Evolutionary conservation across 768 basidiomycete genomes (phyloP), one percentile per base, ranked within the genome.

Genomic region (Peribolospora kevripleyi): DNA sequence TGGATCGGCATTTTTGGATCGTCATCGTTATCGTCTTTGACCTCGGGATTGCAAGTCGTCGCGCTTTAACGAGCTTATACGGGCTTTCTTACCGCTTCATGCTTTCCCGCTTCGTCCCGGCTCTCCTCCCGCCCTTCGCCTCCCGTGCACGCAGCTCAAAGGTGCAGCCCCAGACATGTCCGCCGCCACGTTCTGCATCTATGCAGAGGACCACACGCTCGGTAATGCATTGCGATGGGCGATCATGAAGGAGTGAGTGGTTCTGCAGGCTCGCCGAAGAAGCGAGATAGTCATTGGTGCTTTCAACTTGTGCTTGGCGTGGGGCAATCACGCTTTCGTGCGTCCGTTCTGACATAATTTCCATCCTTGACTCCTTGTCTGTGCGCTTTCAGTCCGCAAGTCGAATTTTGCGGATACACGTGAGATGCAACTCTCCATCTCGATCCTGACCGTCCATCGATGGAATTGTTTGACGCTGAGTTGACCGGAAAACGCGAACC

Each of bases 341-440:
- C 13, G 43, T 45, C n/a, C 42, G 37, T 37, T 38, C 11, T 36
- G 40, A 14, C 6, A 11, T 42, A 14, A 55, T n/a, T 7, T 49
- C 43, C 14, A 42, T 40, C 42, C 47, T 38, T 49, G 25, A n/a
- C 4, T 53, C 52, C 6, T 42, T 43, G 13, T 43, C 39, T 48
- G 38, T 54, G 47, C 47, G 3, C 25, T 11, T 37, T 13, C 63
- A 95, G 91, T 65, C 85, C 91, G 5, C 87, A 85, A 61, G 91
- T 95, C 45, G 87, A 93, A 69, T 95, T 97, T 65, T 97, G 93
- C 65, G 93, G 93, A 40, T 97, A 97, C 73, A 87, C 83, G 86
- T 82, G 58, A 68, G 73, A 62, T 64, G 25, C 3, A 5, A 48
- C 46, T 40, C 7, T 11, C 42, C 52, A 43, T 8, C 50, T 50